Conservation (phyloP, 345 rosid species). For the Eucalyptus fibrosa region DNA sequence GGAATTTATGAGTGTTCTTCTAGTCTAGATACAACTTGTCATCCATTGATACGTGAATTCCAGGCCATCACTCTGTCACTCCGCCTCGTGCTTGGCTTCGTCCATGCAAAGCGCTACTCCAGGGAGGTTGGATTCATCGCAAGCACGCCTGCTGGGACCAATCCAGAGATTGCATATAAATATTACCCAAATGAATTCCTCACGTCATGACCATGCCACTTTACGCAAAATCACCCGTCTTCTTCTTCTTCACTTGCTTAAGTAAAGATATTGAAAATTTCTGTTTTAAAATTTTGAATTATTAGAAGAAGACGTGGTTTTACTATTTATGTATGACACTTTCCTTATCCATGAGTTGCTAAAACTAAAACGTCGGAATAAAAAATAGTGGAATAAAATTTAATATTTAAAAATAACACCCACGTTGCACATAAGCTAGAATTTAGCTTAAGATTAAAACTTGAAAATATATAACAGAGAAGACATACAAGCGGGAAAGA, state of each 20-base stretch:
- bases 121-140: not conserved
- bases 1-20: not conserved
- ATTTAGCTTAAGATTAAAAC: not conserved
- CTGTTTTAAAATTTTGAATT: not conserved
- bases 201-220: not conserved
- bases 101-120: not conserved
- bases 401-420: not conserved
- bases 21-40: not conserved
- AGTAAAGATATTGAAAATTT: not conserved
- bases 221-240: not conserved
- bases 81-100: not conserved
- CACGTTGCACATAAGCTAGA: not conserved
- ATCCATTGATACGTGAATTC: not conserved
- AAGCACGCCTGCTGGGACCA: not conserved
- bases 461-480: not conserved
- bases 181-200: not conserved
- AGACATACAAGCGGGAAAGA: fast-evolving
- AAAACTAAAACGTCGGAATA: not conserved
- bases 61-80: not conserved
- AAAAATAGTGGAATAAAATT: not conserved
- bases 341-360: not conserved
- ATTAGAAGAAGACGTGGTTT: not conserved
- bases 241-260: not conserved
- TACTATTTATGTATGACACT: not conserved
- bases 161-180: not conserved